phyloP scores from a whole-genome alignment of 1,139 yeast genomes.

The Hyphopichia buzzinii region DNA sequence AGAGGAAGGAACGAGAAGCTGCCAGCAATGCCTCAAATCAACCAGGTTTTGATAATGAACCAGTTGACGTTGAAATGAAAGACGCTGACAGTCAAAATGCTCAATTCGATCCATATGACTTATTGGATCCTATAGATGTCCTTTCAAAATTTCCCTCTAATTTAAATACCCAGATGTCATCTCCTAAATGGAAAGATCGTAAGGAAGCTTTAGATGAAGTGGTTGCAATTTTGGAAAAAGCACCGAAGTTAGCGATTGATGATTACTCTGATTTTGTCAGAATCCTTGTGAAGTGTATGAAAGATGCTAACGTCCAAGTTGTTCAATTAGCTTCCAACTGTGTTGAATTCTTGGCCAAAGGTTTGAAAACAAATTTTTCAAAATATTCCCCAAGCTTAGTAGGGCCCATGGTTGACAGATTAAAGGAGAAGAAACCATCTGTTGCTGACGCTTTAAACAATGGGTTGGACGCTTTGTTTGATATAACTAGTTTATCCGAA shows the following conservation, averaged over 20 bases:
- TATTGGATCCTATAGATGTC: constrained; percentile 54
- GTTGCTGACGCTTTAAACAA: constrained; percentile 68
- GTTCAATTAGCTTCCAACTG: constrained; percentile 79
- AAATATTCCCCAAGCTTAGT: constrained; percentile 56
- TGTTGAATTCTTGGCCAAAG: constrained; percentile 61
- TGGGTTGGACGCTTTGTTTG: constrained; percentile 66
- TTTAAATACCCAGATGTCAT: constrained; percentile 52
- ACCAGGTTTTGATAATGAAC: constrained; percentile 13
- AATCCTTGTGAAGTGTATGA: constrained; percentile 67
- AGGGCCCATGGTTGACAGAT: constrained; percentile 70
- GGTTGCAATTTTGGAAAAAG: constrained; percentile 49
- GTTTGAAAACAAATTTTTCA: constrained; percentile 56
- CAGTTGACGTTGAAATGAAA: constrained; percentile 44
- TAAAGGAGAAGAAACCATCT: constrained; percentile 82
- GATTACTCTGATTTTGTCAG: constrained; percentile 67
- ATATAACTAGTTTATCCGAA: constrained; percentile 50
- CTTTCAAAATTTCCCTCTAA: constrained; percentile 64
- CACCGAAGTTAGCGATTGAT: constrained; percentile 34
- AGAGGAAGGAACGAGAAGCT: constrained; percentile 16
- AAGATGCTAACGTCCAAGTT: constrained; percentile 88
- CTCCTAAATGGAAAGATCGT: constrained; percentile 88
- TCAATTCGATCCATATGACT: constrained; percentile 38
- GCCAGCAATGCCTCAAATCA: constrained; percentile 14
- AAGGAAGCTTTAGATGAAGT: constrained; percentile 81
- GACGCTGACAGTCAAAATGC: constrained; percentile 31